Percentiles rank a stretch among this genome's conserved stretches.
Conservation (phyloP, 306 rosid species). For the Coriaria nepalensis region DNA sequence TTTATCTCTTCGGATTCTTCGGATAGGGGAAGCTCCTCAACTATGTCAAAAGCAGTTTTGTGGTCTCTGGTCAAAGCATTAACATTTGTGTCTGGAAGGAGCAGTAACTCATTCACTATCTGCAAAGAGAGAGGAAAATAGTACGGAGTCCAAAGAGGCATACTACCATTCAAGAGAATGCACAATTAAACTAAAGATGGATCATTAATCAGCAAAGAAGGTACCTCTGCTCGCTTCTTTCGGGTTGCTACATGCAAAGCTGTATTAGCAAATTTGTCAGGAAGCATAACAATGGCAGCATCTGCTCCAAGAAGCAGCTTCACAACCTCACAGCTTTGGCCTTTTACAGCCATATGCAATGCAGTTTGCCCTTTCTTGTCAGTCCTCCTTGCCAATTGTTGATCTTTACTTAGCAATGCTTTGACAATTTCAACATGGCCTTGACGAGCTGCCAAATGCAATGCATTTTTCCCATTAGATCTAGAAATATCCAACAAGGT, state of each 20-base stretch:
- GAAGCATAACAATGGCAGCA: constrained; percentile 98
- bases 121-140: constrained; percentile 27
- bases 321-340: constrained; percentile 83
- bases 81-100: constrained; percentile 81
- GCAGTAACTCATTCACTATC: constrained; percentile 74
- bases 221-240: constrained; percentile 93
- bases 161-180: too few relatives aligned
- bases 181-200: not conserved
- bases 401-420: constrained; percentile 63
- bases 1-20: constrained; percentile 71
- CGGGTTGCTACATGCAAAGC: constrained; percentile 94
- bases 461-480: constrained; percentile 83
- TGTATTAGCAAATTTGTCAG: constrained; percentile 86
- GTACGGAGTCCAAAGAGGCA: too few relatives aligned
- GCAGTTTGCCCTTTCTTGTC: constrained; percentile 99
- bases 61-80: constrained; percentile 90
- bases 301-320: constrained; percentile 87
- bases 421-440: constrained; percentile 77
- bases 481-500: constrained; percentile 62
- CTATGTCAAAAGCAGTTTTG: constrained; percentile 97
- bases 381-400: constrained; percentile 86
- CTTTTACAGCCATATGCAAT: constrained; percentile 98
- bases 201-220: not conserved
- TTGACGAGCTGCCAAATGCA: constrained; percentile 89
- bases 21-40: constrained; percentile 77